Base-by-base conservation (phyloP, 2,329 filamentous ascomycete species). In the Paraphaeosphaeria minitans region DNA sequence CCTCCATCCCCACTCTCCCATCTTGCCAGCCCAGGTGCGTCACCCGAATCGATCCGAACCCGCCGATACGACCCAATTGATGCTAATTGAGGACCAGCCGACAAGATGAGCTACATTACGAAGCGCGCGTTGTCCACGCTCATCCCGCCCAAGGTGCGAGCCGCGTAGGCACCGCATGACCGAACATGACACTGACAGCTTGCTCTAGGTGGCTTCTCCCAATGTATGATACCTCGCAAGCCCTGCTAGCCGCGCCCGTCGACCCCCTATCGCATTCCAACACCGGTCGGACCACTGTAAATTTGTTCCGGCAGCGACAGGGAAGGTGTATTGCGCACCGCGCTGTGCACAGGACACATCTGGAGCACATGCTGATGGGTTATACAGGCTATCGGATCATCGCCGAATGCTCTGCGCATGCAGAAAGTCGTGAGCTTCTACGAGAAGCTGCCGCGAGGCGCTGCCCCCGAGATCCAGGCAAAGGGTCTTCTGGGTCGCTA, bases 361-460 rank as follows among this genome's bases (percentile, higher is more conserved):
- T 13, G 42, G 16, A 19, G 49, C 22, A 41, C 43, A 43, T 55
- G 62, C 68, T 74, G 67, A 75, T 64, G 47, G 42, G 50, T 52
- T 52, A 60, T 64, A 68, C 79, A 98, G 95, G 93, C 91, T 73
- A 93, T 99, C 78, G 94, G 95, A 76, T 90, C 91, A 78, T 93
- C 93, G 71, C 92, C 93, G 78, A 94, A 98, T 88, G 95, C 95
- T 77, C 87, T 93, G 77, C 92, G 94, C 79, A 98, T 99, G 95
- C 91, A 96, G 80, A 91, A 93, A 75, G 93, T 99, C 72, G 94
- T 98, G 80, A 92, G 87, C 84, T 98, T 99, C 87, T 99, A 99
- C 87, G 92, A 96, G 85, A 96, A 94, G 82, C 92, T 99, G 60
- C 95, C 96, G 77, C 92, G 93, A 77, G 96, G 95, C 72, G 81